phyloP scores from a whole-genome alignment of 2,329 filamentous ascomycete species.

The Teratosphaeria zuluensis region DNA sequence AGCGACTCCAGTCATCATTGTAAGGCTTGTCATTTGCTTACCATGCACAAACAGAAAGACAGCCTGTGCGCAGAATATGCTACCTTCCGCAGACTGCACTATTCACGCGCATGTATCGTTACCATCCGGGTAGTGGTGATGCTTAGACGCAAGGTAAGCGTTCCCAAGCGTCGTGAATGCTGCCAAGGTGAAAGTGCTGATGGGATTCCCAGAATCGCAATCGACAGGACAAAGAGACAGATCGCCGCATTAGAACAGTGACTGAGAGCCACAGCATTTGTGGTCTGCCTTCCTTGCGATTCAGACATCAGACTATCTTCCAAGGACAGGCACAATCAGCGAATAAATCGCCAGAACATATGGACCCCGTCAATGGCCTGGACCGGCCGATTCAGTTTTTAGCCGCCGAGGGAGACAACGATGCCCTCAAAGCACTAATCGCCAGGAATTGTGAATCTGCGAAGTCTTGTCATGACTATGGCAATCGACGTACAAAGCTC shows the following conservation, averaged over 20 bases:
- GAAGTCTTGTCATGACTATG: slow-evolving; percentile 13
- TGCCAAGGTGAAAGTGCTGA: background rate
- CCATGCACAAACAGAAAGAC: background rate
- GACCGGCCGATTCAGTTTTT: background rate
- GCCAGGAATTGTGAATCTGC: slow-evolving; percentile 2
- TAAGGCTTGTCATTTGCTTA: background rate
- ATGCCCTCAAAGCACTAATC: slow-evolving; percentile 1
- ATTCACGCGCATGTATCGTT: slow-evolving; percentile 1
- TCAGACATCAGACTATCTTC: background rate
- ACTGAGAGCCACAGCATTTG: background rate
- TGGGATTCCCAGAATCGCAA: background rate
- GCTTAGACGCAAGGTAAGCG: slow-evolving; percentile 10
- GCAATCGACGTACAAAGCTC: slow-evolving; percentile 16
- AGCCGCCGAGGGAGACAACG: background rate
- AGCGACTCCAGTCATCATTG: background rate
- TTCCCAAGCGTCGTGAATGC: background rate
- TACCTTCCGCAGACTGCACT: slow-evolving; percentile 1
- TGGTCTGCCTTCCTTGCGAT: background rate
- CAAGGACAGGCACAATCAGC: background rate
- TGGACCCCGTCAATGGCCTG: background rate
- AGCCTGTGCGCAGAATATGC: slow-evolving; percentile 2
- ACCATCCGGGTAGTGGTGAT: slow-evolving; percentile 7
- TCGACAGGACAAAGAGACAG: background rate
- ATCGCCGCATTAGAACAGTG: background rate
- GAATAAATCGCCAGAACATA: background rate